Evolutionary conservation across 805 yeast genomes (phyloP).

Genomic region (Teunomyces barrocoloradensis): DNA sequence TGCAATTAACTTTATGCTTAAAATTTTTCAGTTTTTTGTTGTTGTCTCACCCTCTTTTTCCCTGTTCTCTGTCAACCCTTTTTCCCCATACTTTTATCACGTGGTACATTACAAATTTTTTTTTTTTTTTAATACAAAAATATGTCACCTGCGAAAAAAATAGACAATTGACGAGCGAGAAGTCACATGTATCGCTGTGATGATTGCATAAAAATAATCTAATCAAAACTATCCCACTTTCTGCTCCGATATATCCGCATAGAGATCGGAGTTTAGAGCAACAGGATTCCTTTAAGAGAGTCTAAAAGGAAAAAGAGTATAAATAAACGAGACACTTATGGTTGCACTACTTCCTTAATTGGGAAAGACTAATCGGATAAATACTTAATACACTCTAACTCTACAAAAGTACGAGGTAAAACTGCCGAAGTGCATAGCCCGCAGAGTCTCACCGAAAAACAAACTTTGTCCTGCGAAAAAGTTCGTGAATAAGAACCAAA

Average conservation of each 20-base stretch:
- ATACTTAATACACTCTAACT: neutral
- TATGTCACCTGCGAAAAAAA: constrained; percentile 3
- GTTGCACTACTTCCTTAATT: neutral
- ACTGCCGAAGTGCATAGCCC: neutral
- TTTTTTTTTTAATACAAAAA: neutral
- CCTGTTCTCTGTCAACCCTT: no score
- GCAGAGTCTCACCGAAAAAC: neutral
- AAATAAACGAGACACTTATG: neutral
- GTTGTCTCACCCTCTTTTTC: neutral
- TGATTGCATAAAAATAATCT: neutral
- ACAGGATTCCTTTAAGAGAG: no score
- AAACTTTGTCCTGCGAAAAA: neutral
- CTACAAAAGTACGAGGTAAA: neutral
- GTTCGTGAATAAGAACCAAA: neutral
- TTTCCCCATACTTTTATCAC: neutral
- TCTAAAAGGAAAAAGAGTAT: no score
- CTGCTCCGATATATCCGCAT: neutral
- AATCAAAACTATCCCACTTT: neutral
- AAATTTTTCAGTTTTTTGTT: neutral
- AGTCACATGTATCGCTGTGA: constrained; percentile 1
- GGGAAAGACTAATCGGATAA: neutral
- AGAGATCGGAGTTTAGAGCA: neutral
- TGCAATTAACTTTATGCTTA: neutral
- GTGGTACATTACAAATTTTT: neutral
- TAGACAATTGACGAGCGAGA: neutral